Evolutionary conservation across 1,139 yeast genomes (phyloP), one percentile per base, ranked within the genome.

Genomic region (Nakaseomyces sp.): DNA sequence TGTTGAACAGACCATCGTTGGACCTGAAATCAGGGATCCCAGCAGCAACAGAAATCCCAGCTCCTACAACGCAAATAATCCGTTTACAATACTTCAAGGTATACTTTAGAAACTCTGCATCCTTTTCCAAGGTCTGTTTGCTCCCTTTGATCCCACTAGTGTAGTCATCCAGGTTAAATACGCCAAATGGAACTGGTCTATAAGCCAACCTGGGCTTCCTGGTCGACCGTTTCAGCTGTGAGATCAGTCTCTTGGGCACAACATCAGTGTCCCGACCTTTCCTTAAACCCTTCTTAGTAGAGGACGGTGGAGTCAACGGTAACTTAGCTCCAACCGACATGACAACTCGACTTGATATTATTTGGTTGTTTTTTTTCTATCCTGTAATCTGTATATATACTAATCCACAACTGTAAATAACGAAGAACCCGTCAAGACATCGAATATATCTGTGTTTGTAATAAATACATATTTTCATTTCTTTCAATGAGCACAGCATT

Each of bases 11-110:
- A 2, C 95, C 95, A 51, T 79, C 76, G 12, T 81, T 70, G 0
- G 95, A 84, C 49, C 96, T 68, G 59, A 87, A 87, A 60, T 87
- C 96, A 2, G 95, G 95, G 36, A 87, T 86, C 2, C 96, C 96
- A 0, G 94, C 87, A 37, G 84, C 84, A 46, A 89, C 91, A 22
- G 95, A 84, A 26, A 85, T 78, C 3, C 96, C 96, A 9, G 96
- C 96, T 3, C 96, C 96, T 0, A 91, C 77, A 29, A 87, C 71
- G 29, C 78, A 71, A 1, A 81, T 70, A 66, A 67, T 72, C 43
- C 63, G 64, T 44, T 63, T 66, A n/a, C 73, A 64, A 53, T 79
- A 70, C 51, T 66, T 70, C 10, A 82, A 49, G 0, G 72, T 70
- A 50, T 69, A 66, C 41, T 65, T 69, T 17, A 73, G 50, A 47